Evolutionary conservation across 768 basidiomycete genomes (phyloP).

Genomic region (Psilocybe tampanensis): DNA sequence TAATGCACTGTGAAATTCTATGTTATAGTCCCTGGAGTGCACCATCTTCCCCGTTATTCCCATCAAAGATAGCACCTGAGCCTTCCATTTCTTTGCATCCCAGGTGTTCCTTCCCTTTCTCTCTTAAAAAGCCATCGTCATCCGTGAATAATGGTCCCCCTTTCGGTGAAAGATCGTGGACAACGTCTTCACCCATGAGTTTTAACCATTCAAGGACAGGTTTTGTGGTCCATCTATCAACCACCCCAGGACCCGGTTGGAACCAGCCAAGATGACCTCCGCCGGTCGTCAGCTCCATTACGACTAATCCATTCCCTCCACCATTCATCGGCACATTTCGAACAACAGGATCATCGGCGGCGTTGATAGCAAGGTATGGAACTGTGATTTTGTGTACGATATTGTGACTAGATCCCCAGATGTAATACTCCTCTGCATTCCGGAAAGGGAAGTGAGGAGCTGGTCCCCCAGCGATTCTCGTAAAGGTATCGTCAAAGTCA

Average conservation of each 20-base stretch:
- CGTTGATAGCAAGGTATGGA: slow-evolving; percentile 76
- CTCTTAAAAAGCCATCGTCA: slow-evolving; percentile 62
- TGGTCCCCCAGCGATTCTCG: slow-evolving; percentile 70
- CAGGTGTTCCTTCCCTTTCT: slow-evolving; percentile 57
- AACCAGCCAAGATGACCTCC: slow-evolving; percentile 91
- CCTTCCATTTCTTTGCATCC: slow-evolving; percentile 62
- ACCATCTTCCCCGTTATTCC: slow-evolving; percentile 54
- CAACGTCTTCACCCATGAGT: slow-evolving; percentile 55
- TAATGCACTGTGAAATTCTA: slow-evolving; percentile 1
- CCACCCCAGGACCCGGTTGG: slow-evolving; percentile 44
- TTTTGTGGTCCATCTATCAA: slow-evolving; percentile 66
- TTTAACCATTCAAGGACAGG: slow-evolving; percentile 76
- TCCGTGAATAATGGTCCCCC: slow-evolving; percentile 41
- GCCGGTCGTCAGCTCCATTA: slow-evolving; percentile 59
- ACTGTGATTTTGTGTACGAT: slow-evolving; percentile 61
- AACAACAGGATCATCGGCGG: slow-evolving; percentile 79
- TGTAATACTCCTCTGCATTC: slow-evolving; percentile 49
- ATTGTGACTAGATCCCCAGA: slow-evolving; percentile 60
- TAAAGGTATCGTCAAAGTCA: slow-evolving; percentile 64
- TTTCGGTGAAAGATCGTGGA: slow-evolving; percentile 32
- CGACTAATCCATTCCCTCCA: slow-evolving; percentile 53
- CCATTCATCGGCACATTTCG: slow-evolving; percentile 60
- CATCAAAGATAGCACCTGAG: slow-evolving; percentile 49
- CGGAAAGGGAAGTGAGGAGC: slow-evolving; percentile 54
- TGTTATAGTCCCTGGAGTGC: slow-evolving; percentile 62